Percentiles rank a stretch among this genome's conserved stretches.
These are phyloP conservation scores for Mycena rosella DNA, from an alignment of 768 basidiomycete species.

Conservation along the genomic window DNA sequence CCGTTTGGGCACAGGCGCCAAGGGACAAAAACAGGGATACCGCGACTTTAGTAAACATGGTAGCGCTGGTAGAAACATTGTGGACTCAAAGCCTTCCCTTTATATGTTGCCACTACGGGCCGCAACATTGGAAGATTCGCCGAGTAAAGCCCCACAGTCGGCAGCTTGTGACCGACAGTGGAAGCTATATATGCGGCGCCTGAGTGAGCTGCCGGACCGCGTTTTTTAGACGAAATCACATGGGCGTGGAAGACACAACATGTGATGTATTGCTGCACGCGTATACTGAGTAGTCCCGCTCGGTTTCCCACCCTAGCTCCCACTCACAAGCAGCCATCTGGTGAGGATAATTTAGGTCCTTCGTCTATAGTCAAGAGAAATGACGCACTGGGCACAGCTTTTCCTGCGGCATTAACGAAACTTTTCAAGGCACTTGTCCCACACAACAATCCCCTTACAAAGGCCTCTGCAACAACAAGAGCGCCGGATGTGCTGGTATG, in stretches of 20 bases:
- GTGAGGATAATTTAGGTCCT: neutral
- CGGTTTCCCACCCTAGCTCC: neutral
- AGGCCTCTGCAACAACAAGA: slow-evolving; percentile 50
- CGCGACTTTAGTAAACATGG: slow-evolving; percentile 34
- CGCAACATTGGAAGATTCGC: slow-evolving; percentile 24
- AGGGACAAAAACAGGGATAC: slow-evolving; percentile 28
- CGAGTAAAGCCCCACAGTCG: neutral
- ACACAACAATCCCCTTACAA: slow-evolving; percentile 50
- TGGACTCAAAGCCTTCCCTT: neutral
- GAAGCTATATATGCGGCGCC: neutral
- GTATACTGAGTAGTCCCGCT: neutral
- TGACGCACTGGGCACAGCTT: slow-evolving; percentile 27
- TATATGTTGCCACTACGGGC: slow-evolving; percentile 7
- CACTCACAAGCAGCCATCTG: slow-evolving; percentile 32
- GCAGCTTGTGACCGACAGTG: slow-evolving; percentile 22
- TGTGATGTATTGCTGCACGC: neutral
- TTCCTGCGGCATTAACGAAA: slow-evolving; percentile 41
- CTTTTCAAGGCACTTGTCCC: slow-evolving; percentile 41
- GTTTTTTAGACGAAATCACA: slow-evolving; percentile 11
- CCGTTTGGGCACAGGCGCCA: slow-evolving; percentile 48
- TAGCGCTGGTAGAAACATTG: neutral
- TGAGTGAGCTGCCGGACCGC: neutral
- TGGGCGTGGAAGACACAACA: neutral
- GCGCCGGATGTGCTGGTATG: slow-evolving; percentile 52
- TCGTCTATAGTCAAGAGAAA: neutral